Percentiles rank a stretch among this genome's conserved stretches.
phyloP scores from a whole-genome alignment of 2,329 filamentous ascomycete species.

The Fusarium dimerum region DNA sequence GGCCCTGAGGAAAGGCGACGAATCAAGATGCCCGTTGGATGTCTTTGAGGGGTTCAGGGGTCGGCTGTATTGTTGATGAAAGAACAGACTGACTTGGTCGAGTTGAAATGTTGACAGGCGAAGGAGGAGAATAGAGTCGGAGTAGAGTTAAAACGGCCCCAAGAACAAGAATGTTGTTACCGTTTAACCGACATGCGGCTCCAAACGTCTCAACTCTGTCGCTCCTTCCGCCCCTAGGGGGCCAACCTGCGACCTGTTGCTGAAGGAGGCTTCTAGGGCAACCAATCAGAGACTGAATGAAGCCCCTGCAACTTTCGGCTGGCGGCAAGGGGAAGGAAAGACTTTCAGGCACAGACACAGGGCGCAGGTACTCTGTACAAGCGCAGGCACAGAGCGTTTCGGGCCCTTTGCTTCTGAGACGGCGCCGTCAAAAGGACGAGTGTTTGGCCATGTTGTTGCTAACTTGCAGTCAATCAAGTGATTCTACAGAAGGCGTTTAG shows the following conservation, averaged over 20 bases:
- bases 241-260: constrained; percentile 12
- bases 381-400: constrained; percentile 26
- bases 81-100: too few species aligned
- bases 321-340: too few species aligned
- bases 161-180: constrained; percentile 3
- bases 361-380: background rate
- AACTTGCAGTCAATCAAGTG: constrained; percentile 3
- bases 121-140: background rate
- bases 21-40: too few species aligned
- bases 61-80: too few species aligned
- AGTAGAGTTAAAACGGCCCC: constrained; percentile 8
- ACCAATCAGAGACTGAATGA: constrained; percentile 16
- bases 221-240: constrained; percentile 12
- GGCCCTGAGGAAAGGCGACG: too few species aligned
- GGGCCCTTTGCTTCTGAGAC: constrained; percentile 24
- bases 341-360: too few species aligned
- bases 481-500: too few species aligned
- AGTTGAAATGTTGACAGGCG: background rate
- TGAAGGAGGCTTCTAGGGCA: constrained; percentile 2
- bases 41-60: too few species aligned
- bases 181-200: constrained; percentile 16
- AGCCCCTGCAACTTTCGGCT: too few species aligned
- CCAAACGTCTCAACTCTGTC: constrained; percentile 22
- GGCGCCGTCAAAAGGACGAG: constrained; percentile 16
- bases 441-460: constrained; percentile 10